These are phyloP conservation scores for Xylaria hypoxylon DNA, from an alignment of 2,329 filamentous ascomycete species.

Conservation along the genomic window DNA sequence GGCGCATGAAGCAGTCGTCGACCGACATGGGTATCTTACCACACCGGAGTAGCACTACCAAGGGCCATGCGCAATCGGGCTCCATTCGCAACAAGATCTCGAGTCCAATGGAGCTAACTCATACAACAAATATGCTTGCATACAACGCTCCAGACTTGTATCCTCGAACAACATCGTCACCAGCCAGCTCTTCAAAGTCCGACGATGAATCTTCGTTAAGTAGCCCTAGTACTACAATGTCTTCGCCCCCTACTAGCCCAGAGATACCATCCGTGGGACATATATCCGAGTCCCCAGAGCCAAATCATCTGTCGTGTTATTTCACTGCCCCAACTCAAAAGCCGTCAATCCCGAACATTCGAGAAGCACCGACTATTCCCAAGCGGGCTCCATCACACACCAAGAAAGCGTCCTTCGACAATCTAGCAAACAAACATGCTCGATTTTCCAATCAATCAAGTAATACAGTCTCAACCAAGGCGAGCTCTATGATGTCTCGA, in stretches of 20 bases:
- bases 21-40: conserved; percentile 55
- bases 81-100: conserved; percentile 82
- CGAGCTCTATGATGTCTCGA: conserved; percentile 67
- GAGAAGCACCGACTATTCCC: conserved; percentile 76
- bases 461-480: conserved; percentile 66
- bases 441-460: conserved; percentile 67
- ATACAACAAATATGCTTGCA: conserved; percentile 95
- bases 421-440: conserved; percentile 71
- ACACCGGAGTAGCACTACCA: conserved; percentile 63
- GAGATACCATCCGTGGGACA: conserved; percentile 69
- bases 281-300: conserved; percentile 67
- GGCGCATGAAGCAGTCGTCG: conserved; percentile 70
- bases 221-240: conserved; percentile 65
- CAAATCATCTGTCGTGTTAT: conserved; percentile 76
- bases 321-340: conserved; percentile 67
- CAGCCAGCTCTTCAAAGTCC: conserved; percentile 66
- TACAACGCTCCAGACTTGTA: conserved; percentile 91
- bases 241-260: conserved; percentile 75
- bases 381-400: conserved; percentile 86
- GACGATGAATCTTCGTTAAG: conserved; percentile 76
- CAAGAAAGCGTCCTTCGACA: conserved; percentile 82
- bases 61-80: conserved; percentile 57
- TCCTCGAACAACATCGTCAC: conserved; percentile 60
- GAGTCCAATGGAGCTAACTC: conserved; percentile 84
- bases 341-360: conserved; percentile 55